Evolutionary conservation across 495 filamentous ascomycete genomes (phyloP).

Genomic region (Podospora pseudopauciseta): DNA sequence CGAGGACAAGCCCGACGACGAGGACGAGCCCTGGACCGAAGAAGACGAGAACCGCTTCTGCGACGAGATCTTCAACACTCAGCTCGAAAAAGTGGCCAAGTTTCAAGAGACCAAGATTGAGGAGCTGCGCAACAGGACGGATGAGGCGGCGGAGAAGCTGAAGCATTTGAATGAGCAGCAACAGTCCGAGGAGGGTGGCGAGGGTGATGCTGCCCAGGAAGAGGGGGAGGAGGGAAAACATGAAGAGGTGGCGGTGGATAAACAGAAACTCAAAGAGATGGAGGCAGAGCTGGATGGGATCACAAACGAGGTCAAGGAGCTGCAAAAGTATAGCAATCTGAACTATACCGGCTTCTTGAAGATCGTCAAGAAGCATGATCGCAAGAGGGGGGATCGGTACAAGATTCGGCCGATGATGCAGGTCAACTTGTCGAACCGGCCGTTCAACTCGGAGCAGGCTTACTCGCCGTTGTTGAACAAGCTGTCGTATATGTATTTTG

Average conservation of each 20-base stretch:
- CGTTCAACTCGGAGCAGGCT: conserved; percentile 88
- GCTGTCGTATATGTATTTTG: conserved; percentile 93
- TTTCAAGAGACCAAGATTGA: conserved; percentile 78
- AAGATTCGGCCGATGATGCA: conserved; percentile 87
- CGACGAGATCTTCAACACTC: conserved; percentile 87
- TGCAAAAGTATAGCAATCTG: conserved; percentile 91
- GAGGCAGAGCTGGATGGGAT: conserved; percentile 78
- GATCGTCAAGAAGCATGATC: conserved; percentile 97
- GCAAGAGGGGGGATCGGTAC: conserved; percentile 74
- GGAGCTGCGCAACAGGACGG: conserved; percentile 64
- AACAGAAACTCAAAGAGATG: conserved; percentile 61
- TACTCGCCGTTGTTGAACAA: conserved; percentile 86
- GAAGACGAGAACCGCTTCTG: conserved; percentile 93
- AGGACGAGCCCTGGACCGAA: conserved; percentile 75
- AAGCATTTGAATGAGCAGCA: conserved; percentile 44
- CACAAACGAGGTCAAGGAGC: conserved; percentile 83
- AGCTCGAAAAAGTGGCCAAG: conserved; percentile 89
- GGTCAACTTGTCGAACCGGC: conserved; percentile 76
- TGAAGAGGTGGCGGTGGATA: conserved; percentile 45
- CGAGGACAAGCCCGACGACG: conserved; percentile 61
- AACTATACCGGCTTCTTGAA: conserved; percentile 98
- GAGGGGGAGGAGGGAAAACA: conserved; percentile 19
- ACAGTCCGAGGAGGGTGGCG: background rate
- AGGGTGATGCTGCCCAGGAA: background rate
- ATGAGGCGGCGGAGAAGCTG: conserved; percentile 58